These are phyloP conservation scores for Suillus lakei DNA, from an alignment of 768 basidiomycete species.

Conservation along the genomic window DNA sequence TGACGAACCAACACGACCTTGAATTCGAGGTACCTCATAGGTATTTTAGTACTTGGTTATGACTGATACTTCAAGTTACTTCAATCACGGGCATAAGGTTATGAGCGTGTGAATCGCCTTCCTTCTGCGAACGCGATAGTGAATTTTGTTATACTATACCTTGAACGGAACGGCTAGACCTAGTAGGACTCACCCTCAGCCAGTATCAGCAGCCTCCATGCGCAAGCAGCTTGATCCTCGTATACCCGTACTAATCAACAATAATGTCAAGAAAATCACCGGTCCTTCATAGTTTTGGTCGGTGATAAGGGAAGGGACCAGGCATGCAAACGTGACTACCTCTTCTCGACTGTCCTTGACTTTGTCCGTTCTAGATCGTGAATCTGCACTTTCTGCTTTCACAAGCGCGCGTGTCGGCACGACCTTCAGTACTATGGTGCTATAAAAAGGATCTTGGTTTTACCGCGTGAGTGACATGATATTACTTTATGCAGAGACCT, in stretches of 20 bases:
- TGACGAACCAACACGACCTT: background rate
- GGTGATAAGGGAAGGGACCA: slow-evolving; percentile 95
- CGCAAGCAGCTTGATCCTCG: slow-evolving; percentile 91
- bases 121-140: background rate
- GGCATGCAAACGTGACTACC: slow-evolving; percentile 44
- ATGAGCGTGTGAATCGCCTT: background rate
- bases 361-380: slow-evolving; percentile 61
- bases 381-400: slow-evolving; percentile 96
- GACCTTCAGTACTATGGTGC: slow-evolving; percentile 95
- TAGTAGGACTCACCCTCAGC: background rate
- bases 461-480: slow-evolving; percentile 64
- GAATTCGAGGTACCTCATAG: background rate
- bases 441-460: slow-evolving; percentile 99
- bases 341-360: background rate
- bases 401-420: slow-evolving; percentile 85
- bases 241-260: slow-evolving; percentile 89
- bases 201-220: slow-evolving; percentile 45
- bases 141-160: background rate
- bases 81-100: too few species aligned
- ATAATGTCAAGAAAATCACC: slow-evolving; percentile 93
- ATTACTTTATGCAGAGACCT: background rate
- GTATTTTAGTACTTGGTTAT: too few species aligned
- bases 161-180: background rate
- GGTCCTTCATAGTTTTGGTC: slow-evolving; percentile 95
- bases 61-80: too few species aligned